phyloP scores from a whole-genome alignment of 2,329 filamentous ascomycete species.

The Scedosporium boydii region DNA sequence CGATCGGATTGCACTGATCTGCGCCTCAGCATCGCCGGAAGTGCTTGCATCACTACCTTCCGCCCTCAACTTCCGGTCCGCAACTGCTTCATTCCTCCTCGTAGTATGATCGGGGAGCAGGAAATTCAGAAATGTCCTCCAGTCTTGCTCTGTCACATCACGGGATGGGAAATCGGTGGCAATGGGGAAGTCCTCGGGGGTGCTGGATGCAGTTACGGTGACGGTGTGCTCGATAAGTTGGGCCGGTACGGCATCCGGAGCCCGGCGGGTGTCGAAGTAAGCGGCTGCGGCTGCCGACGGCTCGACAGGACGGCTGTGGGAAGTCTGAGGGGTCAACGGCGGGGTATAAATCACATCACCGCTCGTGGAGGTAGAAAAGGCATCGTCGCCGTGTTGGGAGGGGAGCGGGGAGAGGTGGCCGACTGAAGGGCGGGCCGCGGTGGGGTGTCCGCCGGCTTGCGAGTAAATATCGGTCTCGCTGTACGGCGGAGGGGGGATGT shows the following conservation, averaged over 20 bases:
- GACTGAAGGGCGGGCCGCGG: constrained; percentile 13
- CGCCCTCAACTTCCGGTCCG: constrained; percentile 37
- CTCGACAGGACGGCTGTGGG: constrained; percentile 12
- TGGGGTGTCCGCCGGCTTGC: constrained; percentile 21
- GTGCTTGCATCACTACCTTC: constrained; percentile 24
- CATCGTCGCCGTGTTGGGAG: constrained; percentile 1
- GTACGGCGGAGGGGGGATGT: constrained; percentile 46
- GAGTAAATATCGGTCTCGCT: constrained; percentile 48
- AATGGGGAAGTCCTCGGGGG: constrained; percentile 35
- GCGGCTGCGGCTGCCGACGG: constrained; percentile 15
- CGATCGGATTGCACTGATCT: constrained; percentile 17
- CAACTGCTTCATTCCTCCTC: constrained; percentile 33
- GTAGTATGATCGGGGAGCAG: constrained; percentile 39
- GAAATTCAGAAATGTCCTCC: constrained; percentile 50
- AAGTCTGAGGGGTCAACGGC: constrained; percentile 34
- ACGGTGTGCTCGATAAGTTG: constrained; percentile 24
- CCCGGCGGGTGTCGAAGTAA: constrained; percentile 38
- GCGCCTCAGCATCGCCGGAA: constrained; percentile 28
- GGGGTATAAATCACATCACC: constrained; percentile 42
- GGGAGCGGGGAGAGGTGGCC: constrained; percentile 14
- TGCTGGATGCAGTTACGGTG: constrained; percentile 22
- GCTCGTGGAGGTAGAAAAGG: constrained; percentile 25
- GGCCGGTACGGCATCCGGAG: constrained; percentile 16
- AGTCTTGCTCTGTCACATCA: constrained; percentile 43
- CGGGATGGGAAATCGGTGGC: constrained; percentile 25